These are phyloP conservation scores for Alternaria novae-zelandiae DNA, from an alignment of 2,329 filamentous ascomycete species.

Conservation along the genomic window DNA sequence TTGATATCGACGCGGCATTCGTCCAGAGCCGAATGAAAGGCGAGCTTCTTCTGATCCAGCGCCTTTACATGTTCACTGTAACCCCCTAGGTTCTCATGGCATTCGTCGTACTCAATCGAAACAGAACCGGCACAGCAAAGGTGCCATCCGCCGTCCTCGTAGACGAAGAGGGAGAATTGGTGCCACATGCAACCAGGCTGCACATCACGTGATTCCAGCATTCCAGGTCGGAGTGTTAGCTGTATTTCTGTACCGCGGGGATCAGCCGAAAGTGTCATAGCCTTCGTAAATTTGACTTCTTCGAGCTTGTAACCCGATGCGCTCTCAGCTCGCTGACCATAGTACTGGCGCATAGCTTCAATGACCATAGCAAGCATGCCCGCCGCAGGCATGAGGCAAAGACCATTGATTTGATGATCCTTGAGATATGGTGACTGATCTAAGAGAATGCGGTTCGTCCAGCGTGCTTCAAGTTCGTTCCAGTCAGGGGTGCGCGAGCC, in stretches of 20 bases:
- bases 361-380: slow-evolving; percentile 13
- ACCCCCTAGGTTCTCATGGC: not conserved
- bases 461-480: slow-evolving; percentile 18
- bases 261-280: slow-evolving; percentile 7
- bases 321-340: not conserved
- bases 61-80: not conserved
- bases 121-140: slow-evolving; percentile 30
- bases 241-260: slow-evolving; percentile 17
- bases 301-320: slow-evolving; percentile 11
- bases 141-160: slow-evolving; percentile 26
- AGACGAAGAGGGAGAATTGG: slow-evolving; percentile 15
- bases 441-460: slow-evolving; percentile 33
- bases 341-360: slow-evolving; percentile 14
- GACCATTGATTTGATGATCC: slow-evolving; percentile 47
- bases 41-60: not conserved
- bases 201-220: not conserved
- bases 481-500: slow-evolving; percentile 26
- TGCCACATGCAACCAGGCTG: not conserved
- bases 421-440: slow-evolving; percentile 52
- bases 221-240: slow-evolving; percentile 11
- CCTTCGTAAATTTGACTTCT: slow-evolving; percentile 10
- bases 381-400: slow-evolving; percentile 31
- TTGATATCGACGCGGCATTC: slow-evolving; percentile 2
- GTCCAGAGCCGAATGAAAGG: not conserved
- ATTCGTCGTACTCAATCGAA: slow-evolving; percentile 10